These are phyloP conservation scores for Chaetoceros tenuissimus DNA, from an alignment of 108 stramenopile genomes.

Conservation along the genomic window DNA sequence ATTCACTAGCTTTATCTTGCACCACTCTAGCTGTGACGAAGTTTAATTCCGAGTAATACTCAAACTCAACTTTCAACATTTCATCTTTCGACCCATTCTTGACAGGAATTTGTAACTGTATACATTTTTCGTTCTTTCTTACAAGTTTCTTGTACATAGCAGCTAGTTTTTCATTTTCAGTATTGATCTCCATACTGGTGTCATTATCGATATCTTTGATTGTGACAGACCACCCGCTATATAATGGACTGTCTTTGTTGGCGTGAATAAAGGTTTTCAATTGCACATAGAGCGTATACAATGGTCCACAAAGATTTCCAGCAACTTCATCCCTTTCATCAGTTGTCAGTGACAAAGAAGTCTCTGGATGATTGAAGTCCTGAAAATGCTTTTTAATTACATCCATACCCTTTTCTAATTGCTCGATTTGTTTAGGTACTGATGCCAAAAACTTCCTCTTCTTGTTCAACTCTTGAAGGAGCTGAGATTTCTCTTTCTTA, in stretches of 20 bases:
- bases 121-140: too few relatives aligned
- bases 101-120: too few relatives aligned
- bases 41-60: background rate
- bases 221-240: slow-evolving; percentile 1
- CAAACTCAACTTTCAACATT: too few relatives aligned
- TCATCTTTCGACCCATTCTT: too few relatives aligned
- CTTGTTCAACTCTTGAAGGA: slow-evolving; percentile 38
- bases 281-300: slow-evolving; percentile 66
- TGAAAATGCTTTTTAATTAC: slow-evolving; percentile 54
- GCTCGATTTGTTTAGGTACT: slow-evolving; percentile 12
- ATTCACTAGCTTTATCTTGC: background rate
- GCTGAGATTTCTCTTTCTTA: slow-evolving; percentile 21
- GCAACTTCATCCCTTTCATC: slow-evolving; percentile 38
- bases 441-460: slow-evolving; percentile 11
- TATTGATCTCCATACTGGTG: too few relatives aligned
- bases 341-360: slow-evolving; percentile 8
- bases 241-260: too few relatives aligned
- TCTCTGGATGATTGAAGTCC: slow-evolving; percentile 3
- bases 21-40: background rate
- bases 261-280: slow-evolving; percentile 51
- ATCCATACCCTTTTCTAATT: slow-evolving; percentile 51
- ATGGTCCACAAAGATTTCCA: slow-evolving; percentile 33
- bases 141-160: too few relatives aligned
- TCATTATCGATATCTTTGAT: slow-evolving; percentile 22
- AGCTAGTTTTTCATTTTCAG: too few relatives aligned